phyloP scores from a whole-genome alignment of 2,329 filamentous ascomycete species.

The Capronia coronata region DNA sequence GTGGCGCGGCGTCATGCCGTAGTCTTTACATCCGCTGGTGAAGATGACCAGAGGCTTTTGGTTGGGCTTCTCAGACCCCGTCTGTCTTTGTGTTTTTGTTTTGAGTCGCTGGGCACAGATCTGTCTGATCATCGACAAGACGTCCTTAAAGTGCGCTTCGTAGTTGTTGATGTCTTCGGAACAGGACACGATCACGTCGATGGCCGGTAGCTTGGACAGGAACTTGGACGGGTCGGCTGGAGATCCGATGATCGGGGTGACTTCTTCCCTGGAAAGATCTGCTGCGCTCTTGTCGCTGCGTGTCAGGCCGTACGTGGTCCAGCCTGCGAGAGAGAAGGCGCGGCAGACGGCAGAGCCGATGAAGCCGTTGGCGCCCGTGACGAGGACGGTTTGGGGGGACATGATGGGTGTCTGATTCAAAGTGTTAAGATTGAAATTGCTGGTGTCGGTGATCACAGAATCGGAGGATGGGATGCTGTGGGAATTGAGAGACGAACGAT shows the following conservation, averaged over 20 bases:
- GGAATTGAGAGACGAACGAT: too few relatives aligned
- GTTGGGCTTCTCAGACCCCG: too few relatives aligned
- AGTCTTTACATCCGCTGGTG: conserved; percentile 48
- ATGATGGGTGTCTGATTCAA: not conserved
- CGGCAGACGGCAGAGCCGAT: conserved; percentile 43
- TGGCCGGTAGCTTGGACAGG: conserved; percentile 6
- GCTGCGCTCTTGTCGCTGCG: conserved; percentile 25
- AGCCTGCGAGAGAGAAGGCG: conserved; percentile 44
- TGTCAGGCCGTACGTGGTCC: conserved; percentile 42
- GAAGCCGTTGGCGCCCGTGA: conserved; percentile 47
- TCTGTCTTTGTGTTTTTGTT: conserved; percentile 32
- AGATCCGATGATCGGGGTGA: conserved; percentile 18
- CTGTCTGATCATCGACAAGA: conserved; percentile 33
- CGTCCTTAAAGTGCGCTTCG: conserved; percentile 36
- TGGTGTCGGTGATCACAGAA: too few relatives aligned
- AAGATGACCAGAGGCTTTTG: conserved; percentile 44
- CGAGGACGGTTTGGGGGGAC: conserved; percentile 34
- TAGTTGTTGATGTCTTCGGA: conserved; percentile 41
- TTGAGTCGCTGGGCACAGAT: conserved; percentile 29
- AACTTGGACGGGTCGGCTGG: conserved; percentile 7
- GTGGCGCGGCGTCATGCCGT: conserved; percentile 36
- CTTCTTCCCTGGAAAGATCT: conserved; percentile 14
- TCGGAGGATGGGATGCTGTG: too few relatives aligned
- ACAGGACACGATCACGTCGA: conserved; percentile 42
- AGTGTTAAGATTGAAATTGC: too few relatives aligned